Evolutionary conservation across 768 basidiomycete species (phyloP), one percentile per base, ranked within the genome.

Genomic region (Suillus subalutaceus): DNA sequence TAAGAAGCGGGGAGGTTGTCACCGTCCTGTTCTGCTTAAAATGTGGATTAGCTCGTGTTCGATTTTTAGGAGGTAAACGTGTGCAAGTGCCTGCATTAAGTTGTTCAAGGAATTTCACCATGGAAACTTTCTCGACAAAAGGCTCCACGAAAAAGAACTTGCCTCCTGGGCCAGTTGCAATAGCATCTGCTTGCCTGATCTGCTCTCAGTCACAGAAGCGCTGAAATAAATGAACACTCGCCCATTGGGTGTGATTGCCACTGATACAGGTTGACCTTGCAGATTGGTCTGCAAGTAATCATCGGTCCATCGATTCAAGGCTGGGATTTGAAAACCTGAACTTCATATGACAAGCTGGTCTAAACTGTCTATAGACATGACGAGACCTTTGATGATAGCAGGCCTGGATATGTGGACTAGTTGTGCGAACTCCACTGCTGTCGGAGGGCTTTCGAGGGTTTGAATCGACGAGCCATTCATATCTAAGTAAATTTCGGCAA

Each of bases 221-320:
- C 41, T 60, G 26, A 32, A 30, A 13, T 6, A 60, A 60, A 43
- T 43, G 10, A 23, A 8, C 26, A 46, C 84, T 68, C 68, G 94
- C 94, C 94, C 94, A 67, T 94, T 87, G 0, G 94, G 92, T 6
- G 94, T 96, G 50, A 91, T 83, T 2, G 94, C 92, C 38, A 96
- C 86, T 8, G 91, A 90, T 46, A 96, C 83, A 40, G 68, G 63
- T 35, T 75, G 75, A 5, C 85, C 77, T 4, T 83, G 87, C 84
- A 92, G 87, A 60, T 73, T 74, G n/a, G 80, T 69, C 15, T 77
- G 72, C 15, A 96, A 83, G 72, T 90, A 90, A 58, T 85, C 79
- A 72, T 89, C 80, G 13, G 86, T 81, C 95, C 94, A 97, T 52
- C 81, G 81, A 15, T 78, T 73, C 50, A 79, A 72, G 40, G 77